Evolutionary conservation across 2,329 filamentous ascomycete species (phyloP), one percentile per base, ranked within the genome.

Genomic region (Cercospora sp.): DNA sequence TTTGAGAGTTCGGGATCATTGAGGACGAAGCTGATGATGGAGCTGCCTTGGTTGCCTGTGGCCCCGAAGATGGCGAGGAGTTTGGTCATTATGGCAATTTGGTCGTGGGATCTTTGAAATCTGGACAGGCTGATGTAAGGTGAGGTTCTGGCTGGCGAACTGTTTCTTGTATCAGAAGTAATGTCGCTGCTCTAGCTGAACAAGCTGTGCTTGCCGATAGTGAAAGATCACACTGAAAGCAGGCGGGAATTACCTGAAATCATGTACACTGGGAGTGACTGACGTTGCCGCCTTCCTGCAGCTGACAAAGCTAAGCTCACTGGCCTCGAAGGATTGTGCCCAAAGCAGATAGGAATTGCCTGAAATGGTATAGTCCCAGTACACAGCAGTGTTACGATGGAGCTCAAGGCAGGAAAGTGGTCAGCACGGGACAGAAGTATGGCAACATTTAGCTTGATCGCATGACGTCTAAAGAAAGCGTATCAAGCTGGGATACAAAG

Each of bases 21-120:
- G 6, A 84, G 77, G 21, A 86, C 74, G 40, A 74, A 72, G 10
- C 77, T 74, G 58, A 85, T 82, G 58, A 88, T 81, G 4, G 85
- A 86, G 66, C 84, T 82, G 63, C 88, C 88, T 78, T 89, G 87
- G 67, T 84, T 82, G 64, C 87, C 86, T 18, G 86, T 88, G 43
- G 86, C 84, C 18, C 86, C 86, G 69, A 88, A 84, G 4, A 89
- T 81, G 49, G 83, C 83, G 73, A 88, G 81, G 71, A 84, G 78
- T 70, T 84, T 85, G 18, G 71, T 51, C 70, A 73, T 73, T 16
- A 21, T 40, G 65, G 28, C 28, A n/a, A n/a, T n/a, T n/a, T n/a
- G n/a, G n/a, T n/a, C n/a, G n/a, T n/a, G n/a, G n/a, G n/a, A n/a
- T n/a, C n/a, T n/a, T n/a, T n/a, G n/a, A n/a, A n/a, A n/a, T n/a